phyloP scores from a whole-genome alignment of 805 yeast genomes.

The Danielozyma ontarioensis region DNA sequence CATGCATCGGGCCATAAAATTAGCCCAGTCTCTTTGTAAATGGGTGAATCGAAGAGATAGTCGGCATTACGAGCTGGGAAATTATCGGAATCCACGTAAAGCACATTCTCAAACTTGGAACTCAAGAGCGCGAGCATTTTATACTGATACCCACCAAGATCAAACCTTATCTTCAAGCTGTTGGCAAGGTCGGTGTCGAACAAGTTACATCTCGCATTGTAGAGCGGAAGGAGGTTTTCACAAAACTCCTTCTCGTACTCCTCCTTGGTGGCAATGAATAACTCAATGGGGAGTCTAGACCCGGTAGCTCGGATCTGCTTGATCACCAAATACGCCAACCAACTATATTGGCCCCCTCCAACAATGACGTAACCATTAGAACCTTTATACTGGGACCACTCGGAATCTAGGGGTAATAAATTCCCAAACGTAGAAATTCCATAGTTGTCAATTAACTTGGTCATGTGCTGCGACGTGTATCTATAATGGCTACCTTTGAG shows the following conservation, averaged over 20 bases:
- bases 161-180: slow-evolving; percentile 10
- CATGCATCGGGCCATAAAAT: slow-evolving; percentile 69
- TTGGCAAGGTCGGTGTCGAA: slow-evolving; percentile 26
- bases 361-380: slow-evolving; percentile 42
- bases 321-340: slow-evolving; percentile 47
- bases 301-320: slow-evolving; percentile 42
- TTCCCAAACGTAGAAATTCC: slow-evolving; percentile 33
- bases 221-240: slow-evolving; percentile 28
- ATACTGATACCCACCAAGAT: slow-evolving; percentile 45
- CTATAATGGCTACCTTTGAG: slow-evolving; percentile 34
- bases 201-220: slow-evolving; percentile 43
- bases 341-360: slow-evolving; percentile 49
- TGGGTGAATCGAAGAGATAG: slow-evolving; percentile 39
- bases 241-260: slow-evolving; percentile 48
- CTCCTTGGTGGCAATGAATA: slow-evolving; percentile 37
- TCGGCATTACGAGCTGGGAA: slow-evolving; percentile 41
- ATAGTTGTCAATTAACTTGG: slow-evolving; percentile 18
- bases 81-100: slow-evolving; percentile 50
- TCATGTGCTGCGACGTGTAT: slow-evolving; percentile 27
- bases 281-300: slow-evolving; percentile 45
- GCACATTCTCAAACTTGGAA: slow-evolving; percentile 46
- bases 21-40: slow-evolving; percentile 43
- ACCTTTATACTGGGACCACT: slow-evolving; percentile 30
- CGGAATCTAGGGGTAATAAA: slow-evolving; percentile 27
- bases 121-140: slow-evolving; percentile 57